Conservation (phyloP, 352 stramenopile genomes). For the Saprolegnia diclina region DNA sequence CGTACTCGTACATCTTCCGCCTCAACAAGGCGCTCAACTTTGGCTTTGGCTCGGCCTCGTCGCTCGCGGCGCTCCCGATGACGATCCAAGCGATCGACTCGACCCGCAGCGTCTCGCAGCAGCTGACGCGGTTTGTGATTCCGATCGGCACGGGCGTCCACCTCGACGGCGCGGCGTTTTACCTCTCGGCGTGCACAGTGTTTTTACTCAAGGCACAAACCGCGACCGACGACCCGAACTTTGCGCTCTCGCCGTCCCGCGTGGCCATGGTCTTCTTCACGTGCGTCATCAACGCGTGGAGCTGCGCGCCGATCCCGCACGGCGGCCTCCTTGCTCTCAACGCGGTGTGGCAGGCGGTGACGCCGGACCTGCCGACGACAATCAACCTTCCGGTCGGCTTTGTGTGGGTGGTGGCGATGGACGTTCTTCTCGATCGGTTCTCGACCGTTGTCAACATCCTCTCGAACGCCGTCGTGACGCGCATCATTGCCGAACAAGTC, state of each 20-base stretch:
- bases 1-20: slow-evolving; percentile 68
- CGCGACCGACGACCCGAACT: neutral
- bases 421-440: slow-evolving; percentile 66
- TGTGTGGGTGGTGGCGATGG: slow-evolving; percentile 48
- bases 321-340: neutral
- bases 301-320: slow-evolving; percentile 11
- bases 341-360: neutral
- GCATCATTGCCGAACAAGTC: slow-evolving; percentile 70
- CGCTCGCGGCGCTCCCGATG: slow-evolving; percentile 58
- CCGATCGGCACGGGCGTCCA: slow-evolving; percentile 58
- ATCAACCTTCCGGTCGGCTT: neutral
- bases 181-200: slow-evolving; percentile 36
- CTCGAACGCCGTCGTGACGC: slow-evolving; percentile 59
- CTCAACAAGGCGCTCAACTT: slow-evolving; percentile 26
- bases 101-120: slow-evolving; percentile 45
- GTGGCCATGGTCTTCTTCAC: slow-evolving; percentile 11
- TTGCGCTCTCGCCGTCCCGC: neutral
- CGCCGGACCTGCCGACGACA: neutral
- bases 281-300: slow-evolving; percentile 19
- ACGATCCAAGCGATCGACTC: slow-evolving; percentile 57
- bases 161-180: slow-evolving; percentile 73
- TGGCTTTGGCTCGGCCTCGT: slow-evolving; percentile 57
- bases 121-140: slow-evolving; percentile 69
- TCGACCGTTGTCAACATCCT: slow-evolving; percentile 68
- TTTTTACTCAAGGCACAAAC: slow-evolving; percentile 9